Evolutionary conservation across 2,329 filamentous ascomycete species (phyloP).

Genomic region (Penicillium sp.): DNA sequence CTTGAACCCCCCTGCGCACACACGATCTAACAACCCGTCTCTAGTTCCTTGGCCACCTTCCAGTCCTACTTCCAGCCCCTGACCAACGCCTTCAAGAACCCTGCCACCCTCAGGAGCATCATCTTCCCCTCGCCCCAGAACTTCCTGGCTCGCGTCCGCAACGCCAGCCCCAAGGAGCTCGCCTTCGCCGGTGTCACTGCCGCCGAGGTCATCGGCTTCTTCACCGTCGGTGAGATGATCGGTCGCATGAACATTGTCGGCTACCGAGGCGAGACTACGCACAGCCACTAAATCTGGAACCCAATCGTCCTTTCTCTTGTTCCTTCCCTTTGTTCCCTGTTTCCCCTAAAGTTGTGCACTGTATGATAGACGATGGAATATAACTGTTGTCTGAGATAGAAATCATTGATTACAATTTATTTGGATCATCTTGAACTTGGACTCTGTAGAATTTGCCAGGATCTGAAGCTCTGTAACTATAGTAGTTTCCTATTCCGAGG

Average conservation of each 20-base stretch:
- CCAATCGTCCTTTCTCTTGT: slow-evolving; percentile 27
- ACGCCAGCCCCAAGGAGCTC: slow-evolving; percentile 66
- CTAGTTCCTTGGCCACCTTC: slow-evolving; percentile 72
- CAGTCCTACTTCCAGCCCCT: slow-evolving; percentile 78
- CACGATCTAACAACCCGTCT: slow-evolving; percentile 8
- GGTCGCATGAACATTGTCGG: slow-evolving; percentile 92
- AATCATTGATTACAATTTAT: slow-evolving; percentile 17
- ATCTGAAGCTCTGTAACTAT: background rate
- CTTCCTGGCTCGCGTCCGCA: slow-evolving; percentile 59
- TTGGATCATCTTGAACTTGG: background rate
- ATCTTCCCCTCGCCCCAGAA: slow-evolving; percentile 53
- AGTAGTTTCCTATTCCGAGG: background rate
- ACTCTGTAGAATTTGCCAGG: background rate
- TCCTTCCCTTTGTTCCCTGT: slow-evolving; percentile 31
- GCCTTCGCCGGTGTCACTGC: slow-evolving; percentile 69
- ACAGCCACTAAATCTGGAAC: slow-evolving; percentile 37
- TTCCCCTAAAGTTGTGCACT: slow-evolving; percentile 35
- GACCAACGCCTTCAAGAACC: slow-evolving; percentile 67
- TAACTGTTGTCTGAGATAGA: slow-evolving; percentile 41
- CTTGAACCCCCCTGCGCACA: background rate
- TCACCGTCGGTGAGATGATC: slow-evolving; percentile 95
- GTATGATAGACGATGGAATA: slow-evolving; percentile 48
- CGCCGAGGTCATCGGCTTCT: slow-evolving; percentile 91
- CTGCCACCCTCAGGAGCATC: slow-evolving; percentile 55
- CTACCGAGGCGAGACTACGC: slow-evolving; percentile 67